Percentiles rank a stretch among this genome's conserved stretches.
Conservation (phyloP, 805 yeast species). For the Ogataea minuta region DNA sequence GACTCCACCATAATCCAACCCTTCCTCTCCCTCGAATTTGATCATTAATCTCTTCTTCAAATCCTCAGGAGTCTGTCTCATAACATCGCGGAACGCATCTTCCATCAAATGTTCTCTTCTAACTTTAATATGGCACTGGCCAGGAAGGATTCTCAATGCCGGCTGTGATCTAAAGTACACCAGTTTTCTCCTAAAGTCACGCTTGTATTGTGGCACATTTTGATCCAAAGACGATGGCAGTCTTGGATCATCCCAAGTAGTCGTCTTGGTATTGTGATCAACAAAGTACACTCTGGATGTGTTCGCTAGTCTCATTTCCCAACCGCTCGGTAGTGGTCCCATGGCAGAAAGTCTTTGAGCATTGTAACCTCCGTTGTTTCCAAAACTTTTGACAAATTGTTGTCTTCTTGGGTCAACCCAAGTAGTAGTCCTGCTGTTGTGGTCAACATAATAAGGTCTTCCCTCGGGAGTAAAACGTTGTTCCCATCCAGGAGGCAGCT, state of each 20-base stretch:
- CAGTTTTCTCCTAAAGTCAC: conserved; percentile 97
- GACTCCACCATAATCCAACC: conserved; percentile 99
- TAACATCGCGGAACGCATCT: conserved; percentile 95
- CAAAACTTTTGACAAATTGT: conserved; percentile 94
- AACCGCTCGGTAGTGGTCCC: conserved; percentile 97
- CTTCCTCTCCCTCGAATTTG: conserved; percentile 98
- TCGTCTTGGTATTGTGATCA: conserved; percentile 97
- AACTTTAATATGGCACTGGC: conserved; percentile 97
- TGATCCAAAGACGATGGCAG: conserved; percentile 96
- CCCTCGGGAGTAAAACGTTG: conserved; percentile 98
- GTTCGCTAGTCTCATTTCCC: conserved; percentile 99
- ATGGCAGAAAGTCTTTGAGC: conserved; percentile 97
- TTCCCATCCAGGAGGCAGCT: conserved; percentile 98
- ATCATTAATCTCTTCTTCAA: conserved; percentile 97
- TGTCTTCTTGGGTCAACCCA: conserved; percentile 99
- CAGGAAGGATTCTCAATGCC: conserved; percentile 93
- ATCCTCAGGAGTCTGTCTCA: conserved; percentile 99
- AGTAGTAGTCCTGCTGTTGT: conserved; percentile 98
- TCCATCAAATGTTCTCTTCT: conserved; percentile 95
- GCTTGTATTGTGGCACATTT: conserved; percentile 98
- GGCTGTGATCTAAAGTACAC: conserved; percentile 98
- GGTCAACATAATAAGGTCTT: conserved; percentile 96
- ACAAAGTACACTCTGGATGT: conserved; percentile 98
- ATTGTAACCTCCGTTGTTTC: conserved; percentile 86
- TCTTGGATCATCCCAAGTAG: conserved; percentile 99